Base-by-base conservation (phyloP, 1,284 basidiomycete species). In the Crucibulum cyathiforme region DNA sequence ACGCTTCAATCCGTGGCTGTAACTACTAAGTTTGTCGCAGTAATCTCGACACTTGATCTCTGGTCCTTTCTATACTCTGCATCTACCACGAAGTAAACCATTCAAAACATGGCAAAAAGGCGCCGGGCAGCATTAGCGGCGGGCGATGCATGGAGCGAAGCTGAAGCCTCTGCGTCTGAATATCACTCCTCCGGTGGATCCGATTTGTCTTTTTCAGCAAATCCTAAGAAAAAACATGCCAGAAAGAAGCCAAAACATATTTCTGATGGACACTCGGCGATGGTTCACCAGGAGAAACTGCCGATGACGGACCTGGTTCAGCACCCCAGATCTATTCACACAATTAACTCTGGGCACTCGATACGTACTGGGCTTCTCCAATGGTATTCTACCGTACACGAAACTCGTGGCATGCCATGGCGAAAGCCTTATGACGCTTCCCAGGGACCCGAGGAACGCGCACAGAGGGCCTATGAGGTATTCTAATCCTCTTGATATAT, bases 381-480 rank as follows among this genome's bases (percentile, higher is more conserved):
- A 56, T 96, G 94, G 94, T 96, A 88, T 68, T 78, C 82, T 39
- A 77, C 73, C 13, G 90, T 90, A 17, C 86, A 86, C 58, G 77
- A 83, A 24, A 75, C 75, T 34, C 85, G 94, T 17, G 85, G 86
- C 38, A 96, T 96, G 94, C 94, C 94, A 2, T 96, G 94, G 94
- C 82, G 94, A 54, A 92, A 91, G 70, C 81, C 83, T 2, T 93
- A 85, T 64, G 77, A 90, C 65, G 77, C 81, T 5, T 77, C 77
- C 8, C 71, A 88, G 63, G 78, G 75, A 47, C 63, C 69, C 0
- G 83, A 85, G 38, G 85, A 84, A 47, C 84, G 84, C 50, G 82
- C 86, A 2, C 92, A 94, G 71, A 78, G 92, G 54, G 92, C 92
- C 2, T 94, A 94, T 66, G 92, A 94, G 82, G 92, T 92, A 63